Conservation (phyloP, 345 rosid genomes). For the Eucalyptus erythrocorys region DNA sequence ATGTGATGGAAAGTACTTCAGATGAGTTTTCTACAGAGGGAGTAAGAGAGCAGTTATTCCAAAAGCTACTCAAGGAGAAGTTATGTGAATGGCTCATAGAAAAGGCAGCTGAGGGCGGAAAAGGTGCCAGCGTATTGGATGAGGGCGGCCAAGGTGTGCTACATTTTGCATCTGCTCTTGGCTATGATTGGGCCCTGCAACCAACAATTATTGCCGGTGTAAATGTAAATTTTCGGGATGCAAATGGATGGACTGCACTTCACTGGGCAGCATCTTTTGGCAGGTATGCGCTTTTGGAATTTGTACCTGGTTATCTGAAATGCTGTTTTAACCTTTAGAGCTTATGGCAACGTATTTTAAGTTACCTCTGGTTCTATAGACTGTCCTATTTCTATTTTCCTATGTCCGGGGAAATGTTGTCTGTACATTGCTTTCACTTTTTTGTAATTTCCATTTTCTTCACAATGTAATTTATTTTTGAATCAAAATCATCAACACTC, state of each 20-base stretch:
- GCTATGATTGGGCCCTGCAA: constrained; percentile 92
- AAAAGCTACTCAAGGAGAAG: constrained; percentile 68
- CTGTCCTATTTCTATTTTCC: not conserved
- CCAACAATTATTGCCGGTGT: constrained; percentile 79
- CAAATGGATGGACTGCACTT: constrained; percentile 98
- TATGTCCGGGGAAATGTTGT: not conserved
- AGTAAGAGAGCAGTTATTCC: constrained; percentile 37
- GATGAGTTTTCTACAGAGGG: constrained; percentile 26
- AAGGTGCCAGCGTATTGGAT: constrained; percentile 78
- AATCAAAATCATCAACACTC: not conserved
- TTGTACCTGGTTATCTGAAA: not conserved
- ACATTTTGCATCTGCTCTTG: constrained; percentile 94
- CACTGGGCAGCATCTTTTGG: constrained; percentile 98
- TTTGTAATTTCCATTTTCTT: not conserved
- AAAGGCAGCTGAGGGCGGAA: constrained; percentile 70
- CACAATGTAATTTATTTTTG: not conserved
- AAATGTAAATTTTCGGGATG: constrained; percentile 79
- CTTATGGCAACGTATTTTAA: not conserved
- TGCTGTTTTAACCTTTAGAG: not conserved
- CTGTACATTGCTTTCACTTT: not conserved
- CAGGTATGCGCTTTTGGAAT: constrained; percentile 26
- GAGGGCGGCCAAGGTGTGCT: constrained; percentile 87
- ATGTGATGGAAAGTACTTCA: constrained; percentile 24
- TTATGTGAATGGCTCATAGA: constrained; percentile 74
- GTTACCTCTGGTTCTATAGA: not conserved